Evolutionary conservation across 192 early-diverging fungal genomes (phyloP), one percentile per base, ranked within the genome.

Genomic region (Podila clonocystis): DNA sequence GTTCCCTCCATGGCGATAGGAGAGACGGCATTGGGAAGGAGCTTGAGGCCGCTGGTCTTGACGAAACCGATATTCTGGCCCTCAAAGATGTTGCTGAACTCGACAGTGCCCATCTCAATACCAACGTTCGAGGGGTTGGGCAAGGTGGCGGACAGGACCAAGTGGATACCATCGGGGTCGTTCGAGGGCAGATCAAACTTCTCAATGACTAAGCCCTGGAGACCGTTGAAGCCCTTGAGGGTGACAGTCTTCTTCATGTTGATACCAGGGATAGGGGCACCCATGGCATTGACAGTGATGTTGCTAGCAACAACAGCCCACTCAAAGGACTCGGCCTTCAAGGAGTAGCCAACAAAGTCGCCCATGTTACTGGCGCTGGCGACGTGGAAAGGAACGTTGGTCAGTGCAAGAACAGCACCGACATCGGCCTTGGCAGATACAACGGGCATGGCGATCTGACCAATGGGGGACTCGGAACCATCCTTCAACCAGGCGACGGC

Each of bases 51-150:
- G 60, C 52, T 48, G 11, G 77, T 73, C 63, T 73, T 58, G 24
- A 80, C 77, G 59, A 69, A 80, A 58, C 89, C 89, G 1, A 88
- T 69, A 33, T 74, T 73, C 20, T 65, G 66, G 5, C 77, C 75
- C 58, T 85, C 33, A 60, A 70, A 85, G 22, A 78, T 55, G 28
- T 85, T 85, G 57, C 62, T 62, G 52, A 90, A 87, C 38, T 65
- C 65, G n/a, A 89, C 66, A 70, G 85, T 83, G 19, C 89, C 89
- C 58, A 90, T 82, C 62, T 90, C 73, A 20, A 91, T 83, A 57
- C 83, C 80, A 63, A 91, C 73, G 64, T 84, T 83, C 22, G 87
- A 88, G 28, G 89, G 86, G 70, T 86, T 89, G 33, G 67, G 58
- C 24, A 91, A 60, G 13, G 58, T 68, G n/a, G 75, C 71, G 0